Base-by-base conservation (phyloP, 331 rosid species). In the Pyrus hybrid region DNA sequence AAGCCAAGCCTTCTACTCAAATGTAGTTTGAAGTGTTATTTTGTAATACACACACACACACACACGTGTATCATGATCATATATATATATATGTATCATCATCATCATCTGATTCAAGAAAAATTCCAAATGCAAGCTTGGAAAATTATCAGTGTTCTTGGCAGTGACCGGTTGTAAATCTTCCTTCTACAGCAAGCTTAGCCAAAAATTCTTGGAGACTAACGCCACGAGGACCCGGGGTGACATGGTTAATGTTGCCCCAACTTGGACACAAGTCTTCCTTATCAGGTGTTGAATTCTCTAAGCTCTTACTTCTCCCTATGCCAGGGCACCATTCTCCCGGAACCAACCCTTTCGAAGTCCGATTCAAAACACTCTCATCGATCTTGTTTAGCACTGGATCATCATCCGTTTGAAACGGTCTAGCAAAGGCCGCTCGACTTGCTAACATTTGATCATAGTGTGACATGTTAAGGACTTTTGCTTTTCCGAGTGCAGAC, bases 361-460 rank as follows among this genome's bases (percentile, higher is more conserved):
- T 61, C 10, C 89, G 79, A 10, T 74, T 71, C 62, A 91, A 86
- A 49, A 87, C 58, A 30, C 70, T 75, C 37, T 61, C 84, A 72
- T 91, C 96, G 32, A 88, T 83, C 85, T 77, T 87, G 23, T 84
- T 79, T 2, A 87, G 80, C 67, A 88, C 72, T 3, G 71, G 58
- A 79, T 91, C 88, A 79, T 88, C 88, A 16, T 73, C 79, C 68
- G 77, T 74, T 1, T 54, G 86, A 57, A 93, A 84, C 3, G 88
- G 88, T 22, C 89, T 83, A 0, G 97, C 97, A 80, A 93, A 93
- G 17, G 86, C 92, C 5, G 96, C 91, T 1, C 85, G 88, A 20
- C 68, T 81, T 63, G 86, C 79, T 3, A 83, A 23, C 85, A 91
- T 80, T 41, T 67, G 61, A 29, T 87, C 83, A 30, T 82, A 89